Base-by-base conservation (phyloP, 352 stramenopile species). In the Phytopythium delawarense region DNA sequence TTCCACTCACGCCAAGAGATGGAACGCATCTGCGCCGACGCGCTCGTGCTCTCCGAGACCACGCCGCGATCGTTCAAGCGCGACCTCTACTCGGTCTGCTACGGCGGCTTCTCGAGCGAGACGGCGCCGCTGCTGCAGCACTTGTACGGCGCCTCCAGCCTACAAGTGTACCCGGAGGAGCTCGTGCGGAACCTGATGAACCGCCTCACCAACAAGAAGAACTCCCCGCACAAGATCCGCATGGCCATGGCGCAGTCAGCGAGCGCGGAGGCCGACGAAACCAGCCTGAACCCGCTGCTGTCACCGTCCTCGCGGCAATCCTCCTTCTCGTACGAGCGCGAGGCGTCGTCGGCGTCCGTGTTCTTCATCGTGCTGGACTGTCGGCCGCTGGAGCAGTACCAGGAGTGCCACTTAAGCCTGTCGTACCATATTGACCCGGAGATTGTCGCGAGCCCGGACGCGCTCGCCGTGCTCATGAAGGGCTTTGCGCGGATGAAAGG, bases 341-440 rank as follows among this genome's bases (percentile, higher is more conserved):
- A 65, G 34, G 62, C 74, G 21, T 85, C 76, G 0, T 58, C 65
- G 20, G 67, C 74, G 20, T 85, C 76, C 5, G 67, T 89, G 9
- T 83, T 79, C 61, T 92, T 93, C 67, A 91, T 96, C 53, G 79
- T 95, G 20, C 57, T 96, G 32, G 88, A 96, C 59, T 96, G 88
- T 40, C 81, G 88, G 0, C 76, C 83, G 13, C 67, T 81, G 7
- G 78, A 89, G 30, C 78, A 93, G 30, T 96, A 90, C 50, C 73
- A 81, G 40, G 79, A 87, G 56, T 95, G 75, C 28, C 86, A 96
- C 57, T 63, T 96, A 25, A 93, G 76, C 45, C 71, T 94, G 20
- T 96, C 88, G 48, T 92, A 95, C 63, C 84, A 96, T 57, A 89
- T 96, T 12, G 86, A 95, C 53, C 88, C 88, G 40, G 84, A 86